Evolutionary conservation across 2,329 filamentous ascomycete genomes (phyloP).

Genomic region (Aspergillus versicolor): DNA sequence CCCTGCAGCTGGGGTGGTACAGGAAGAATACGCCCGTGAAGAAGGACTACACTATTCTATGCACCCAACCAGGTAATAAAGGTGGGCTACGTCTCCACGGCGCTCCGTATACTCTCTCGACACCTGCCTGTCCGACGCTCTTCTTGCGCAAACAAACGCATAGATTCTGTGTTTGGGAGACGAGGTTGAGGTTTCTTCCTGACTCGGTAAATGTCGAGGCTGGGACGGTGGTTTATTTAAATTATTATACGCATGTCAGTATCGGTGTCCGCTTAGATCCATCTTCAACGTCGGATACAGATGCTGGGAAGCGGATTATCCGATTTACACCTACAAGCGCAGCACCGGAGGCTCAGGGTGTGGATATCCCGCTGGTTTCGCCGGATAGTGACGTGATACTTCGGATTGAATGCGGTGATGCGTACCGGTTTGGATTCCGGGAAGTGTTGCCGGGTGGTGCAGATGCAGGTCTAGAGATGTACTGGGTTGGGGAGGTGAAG

Average conservation of each 20-base stretch:
- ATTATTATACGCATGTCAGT: slow-evolving; percentile 47
- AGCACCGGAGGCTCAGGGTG: not conserved
- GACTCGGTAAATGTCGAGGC: slow-evolving; percentile 49
- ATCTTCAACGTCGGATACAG: not conserved
- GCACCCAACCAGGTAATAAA: slow-evolving; percentile 22
- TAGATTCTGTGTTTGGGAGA: slow-evolving; percentile 44
- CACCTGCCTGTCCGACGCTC: slow-evolving; percentile 53
- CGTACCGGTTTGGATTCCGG: slow-evolving; percentile 30
- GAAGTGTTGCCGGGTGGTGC: slow-evolving; percentile 13
- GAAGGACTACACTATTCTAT: slow-evolving; percentile 47
- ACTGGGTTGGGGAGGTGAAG: slow-evolving; percentile 30
- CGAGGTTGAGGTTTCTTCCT: slow-evolving; percentile 49
- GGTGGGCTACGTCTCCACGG: slow-evolving; percentile 52
- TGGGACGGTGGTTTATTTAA: slow-evolving; percentile 57
- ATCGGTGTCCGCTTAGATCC: slow-evolving; percentile 38
- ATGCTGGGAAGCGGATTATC: slow-evolving; percentile 21
- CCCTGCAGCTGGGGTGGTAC: slow-evolving; percentile 37
- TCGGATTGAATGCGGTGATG: slow-evolving; percentile 29
- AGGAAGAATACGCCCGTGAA: slow-evolving; percentile 50
- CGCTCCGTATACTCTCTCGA: slow-evolving; percentile 52
- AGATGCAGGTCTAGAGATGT: not conserved
- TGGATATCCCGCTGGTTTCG: not conserved
- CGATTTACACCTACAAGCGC: slow-evolving; percentile 20
- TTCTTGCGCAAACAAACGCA: slow-evolving; percentile 56
- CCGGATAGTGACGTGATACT: slow-evolving; percentile 24